Conservation (phyloP, 345 rosid species). For the Toxicodendron radicans region DNA sequence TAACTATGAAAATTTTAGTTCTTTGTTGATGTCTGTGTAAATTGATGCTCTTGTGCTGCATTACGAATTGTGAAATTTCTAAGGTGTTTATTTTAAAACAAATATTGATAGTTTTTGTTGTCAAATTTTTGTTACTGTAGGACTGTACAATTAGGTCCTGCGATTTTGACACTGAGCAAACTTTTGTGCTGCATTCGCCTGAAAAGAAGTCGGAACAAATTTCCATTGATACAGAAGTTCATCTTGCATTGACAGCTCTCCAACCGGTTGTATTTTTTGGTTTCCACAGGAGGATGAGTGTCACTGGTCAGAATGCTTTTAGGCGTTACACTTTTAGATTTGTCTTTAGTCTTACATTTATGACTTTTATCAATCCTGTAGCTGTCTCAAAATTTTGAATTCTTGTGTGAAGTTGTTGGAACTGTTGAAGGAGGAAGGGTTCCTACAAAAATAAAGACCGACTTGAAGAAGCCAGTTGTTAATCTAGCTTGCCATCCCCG, state of each 20-base stretch:
- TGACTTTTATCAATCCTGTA: not conserved
- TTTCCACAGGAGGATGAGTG: conserved; percentile 90
- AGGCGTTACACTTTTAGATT: not conserved
- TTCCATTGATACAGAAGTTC: conserved; percentile 79
- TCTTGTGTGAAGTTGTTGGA: conserved; percentile 77
- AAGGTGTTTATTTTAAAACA: not conserved
- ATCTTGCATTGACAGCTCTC: conserved; percentile 93
- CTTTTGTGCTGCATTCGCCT: conserved; percentile 92
- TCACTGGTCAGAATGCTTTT: conserved; percentile 62
- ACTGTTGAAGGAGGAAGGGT: conserved; percentile 94
- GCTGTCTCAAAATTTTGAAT: conserved; percentile 16
- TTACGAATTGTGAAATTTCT: not conserved
- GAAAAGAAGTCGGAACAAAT: conserved; percentile 81
- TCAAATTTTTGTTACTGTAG: conserved; percentile 36
- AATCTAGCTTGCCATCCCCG: conserved; percentile 99
- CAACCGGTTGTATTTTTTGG: conserved; percentile 97
- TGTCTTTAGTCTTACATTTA: not conserved
- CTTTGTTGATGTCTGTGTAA: not conserved
- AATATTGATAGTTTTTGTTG: not conserved
- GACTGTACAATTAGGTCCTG: conserved; percentile 95
- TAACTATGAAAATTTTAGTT: not conserved
- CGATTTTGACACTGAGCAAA: conserved; percentile 92
- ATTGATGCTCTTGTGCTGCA: not conserved
- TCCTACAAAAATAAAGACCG: conserved; percentile 94
- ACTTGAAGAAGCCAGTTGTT: conserved; percentile 90